phyloP scores from a whole-genome alignment of 2,329 filamentous ascomycete species.

The Tolypocladium inflatum region DNA sequence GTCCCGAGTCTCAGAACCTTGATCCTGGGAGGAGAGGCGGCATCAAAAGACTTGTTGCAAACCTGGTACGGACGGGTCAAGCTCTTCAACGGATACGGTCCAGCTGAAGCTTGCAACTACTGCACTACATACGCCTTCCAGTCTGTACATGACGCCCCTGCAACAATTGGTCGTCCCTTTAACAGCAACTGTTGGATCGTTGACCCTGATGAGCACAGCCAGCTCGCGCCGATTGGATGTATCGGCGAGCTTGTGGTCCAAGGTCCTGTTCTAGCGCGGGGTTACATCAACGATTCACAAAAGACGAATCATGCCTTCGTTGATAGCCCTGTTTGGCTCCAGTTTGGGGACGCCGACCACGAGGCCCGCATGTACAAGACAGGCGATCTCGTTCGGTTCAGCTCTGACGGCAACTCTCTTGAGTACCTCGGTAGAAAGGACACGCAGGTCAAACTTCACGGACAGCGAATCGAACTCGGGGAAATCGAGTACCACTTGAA shows the following conservation, averaged over 20 bases:
- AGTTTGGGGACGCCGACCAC: constrained; percentile 1
- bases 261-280: constrained; percentile 30
- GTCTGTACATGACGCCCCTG: neutral
- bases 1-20: constrained; percentile 6
- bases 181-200: constrained; percentile 10
- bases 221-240: constrained; percentile 9
- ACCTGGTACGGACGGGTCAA: constrained; percentile 7
- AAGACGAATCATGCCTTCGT: constrained; percentile 18
- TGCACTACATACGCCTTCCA: neutral
- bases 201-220: constrained; percentile 6
- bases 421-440: neutral
- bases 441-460: constrained; percentile 7
- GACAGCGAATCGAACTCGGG: constrained; percentile 9
- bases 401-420: neutral
- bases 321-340: constrained; percentile 11
- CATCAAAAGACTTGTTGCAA: constrained; percentile 1
- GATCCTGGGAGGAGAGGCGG: constrained; percentile 6
- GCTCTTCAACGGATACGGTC: constrained; percentile 9
- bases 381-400: constrained; percentile 3
- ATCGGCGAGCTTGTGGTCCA: constrained; percentile 12
- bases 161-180: constrained; percentile 4
- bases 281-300: constrained; percentile 32
- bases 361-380: constrained; percentile 14
- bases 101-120: constrained; percentile 8
- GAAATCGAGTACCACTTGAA: constrained; percentile 9